These are phyloP conservation scores for Orbilia blumenaviensis DNA, from an alignment of 2,329 filamentous ascomycete genomes.

Conservation along the genomic window DNA sequence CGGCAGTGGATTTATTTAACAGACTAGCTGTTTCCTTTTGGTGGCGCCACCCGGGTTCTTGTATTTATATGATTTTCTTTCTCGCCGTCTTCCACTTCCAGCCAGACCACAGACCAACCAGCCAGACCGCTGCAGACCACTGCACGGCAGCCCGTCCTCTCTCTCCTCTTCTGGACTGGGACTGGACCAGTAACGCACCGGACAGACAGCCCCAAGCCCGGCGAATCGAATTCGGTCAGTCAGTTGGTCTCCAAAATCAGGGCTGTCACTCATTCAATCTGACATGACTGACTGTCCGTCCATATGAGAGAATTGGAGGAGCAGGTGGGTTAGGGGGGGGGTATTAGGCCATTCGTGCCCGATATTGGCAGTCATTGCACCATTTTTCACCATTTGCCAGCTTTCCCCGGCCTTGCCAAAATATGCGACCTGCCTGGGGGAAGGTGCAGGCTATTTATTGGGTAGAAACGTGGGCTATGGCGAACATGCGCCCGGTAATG, in stretches of 20 bases:
- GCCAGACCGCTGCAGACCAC: too few species aligned
- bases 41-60: slow-evolving; percentile 14
- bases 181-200: too few species aligned
- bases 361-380: slow-evolving; percentile 33
- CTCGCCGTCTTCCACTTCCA: not conserved
- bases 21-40: not conserved
- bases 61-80: slow-evolving; percentile 14
- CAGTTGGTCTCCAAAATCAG: too few species aligned
- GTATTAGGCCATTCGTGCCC: slow-evolving; percentile 9
- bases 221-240: too few species aligned
- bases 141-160: too few species aligned
- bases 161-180: too few species aligned
- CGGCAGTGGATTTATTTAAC: not conserved
- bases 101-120: not conserved
- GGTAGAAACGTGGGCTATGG: slow-evolving; percentile 28
- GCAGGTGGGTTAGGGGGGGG: not conserved
- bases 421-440: too few species aligned
- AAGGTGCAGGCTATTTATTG: slow-evolving; percentile 33
- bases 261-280: too few species aligned
- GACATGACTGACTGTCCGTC: not conserved
- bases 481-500: slow-evolving; percentile 47
- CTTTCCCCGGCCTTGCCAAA: too few species aligned
- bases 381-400: not conserved
- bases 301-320: not conserved
- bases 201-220: not conserved